A percentile compares a stretch with the other conserved stretches of the same genome.
Evolutionary conservation across 2,329 filamentous ascomycete genomes (phyloP).

Genomic region (Neonectria sp.): DNA sequence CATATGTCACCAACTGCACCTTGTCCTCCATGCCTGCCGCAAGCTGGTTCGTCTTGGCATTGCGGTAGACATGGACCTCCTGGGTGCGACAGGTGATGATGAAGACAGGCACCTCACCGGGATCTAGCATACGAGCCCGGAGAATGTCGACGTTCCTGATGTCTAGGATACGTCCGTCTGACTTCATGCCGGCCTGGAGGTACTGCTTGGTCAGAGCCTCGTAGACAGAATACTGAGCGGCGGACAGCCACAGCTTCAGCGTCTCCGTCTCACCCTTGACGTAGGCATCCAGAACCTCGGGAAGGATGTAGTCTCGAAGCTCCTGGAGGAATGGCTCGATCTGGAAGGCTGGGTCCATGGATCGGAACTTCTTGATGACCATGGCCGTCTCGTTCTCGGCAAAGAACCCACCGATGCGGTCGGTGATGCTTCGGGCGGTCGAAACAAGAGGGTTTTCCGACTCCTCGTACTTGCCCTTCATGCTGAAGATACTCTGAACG

Average conservation of each 20-base stretch:
- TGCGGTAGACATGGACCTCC: constrained; percentile 97
- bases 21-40: constrained; percentile 99
- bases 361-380: constrained; percentile 97
- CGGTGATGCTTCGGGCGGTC: constrained; percentile 93
- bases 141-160: constrained; percentile 94
- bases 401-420: constrained; percentile 94
- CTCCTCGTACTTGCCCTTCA: constrained; percentile 92
- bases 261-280: constrained; percentile 96
- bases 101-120: constrained; percentile 93
- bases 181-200: constrained; percentile 91
- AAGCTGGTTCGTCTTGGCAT: constrained; percentile 89
- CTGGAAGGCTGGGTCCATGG: constrained; percentile 96
- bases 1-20: constrained; percentile 98
- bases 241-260: constrained; percentile 94
- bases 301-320: constrained; percentile 97
- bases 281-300: constrained; percentile 97
- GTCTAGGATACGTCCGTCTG: constrained; percentile 94
- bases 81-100: constrained; percentile 97
- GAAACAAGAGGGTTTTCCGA: constrained; percentile 97
- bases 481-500: constrained; percentile 88
- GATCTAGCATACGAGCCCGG: constrained; percentile 84
- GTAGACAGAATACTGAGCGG: constrained; percentile 96
- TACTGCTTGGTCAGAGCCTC: constrained; percentile 98
- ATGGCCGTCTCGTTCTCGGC: constrained; percentile 98
- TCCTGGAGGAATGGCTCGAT: constrained; percentile 95